Evolutionary conservation across 2,329 filamentous ascomycete species (phyloP).

Genomic region (Aspergillus tanneri): DNA sequence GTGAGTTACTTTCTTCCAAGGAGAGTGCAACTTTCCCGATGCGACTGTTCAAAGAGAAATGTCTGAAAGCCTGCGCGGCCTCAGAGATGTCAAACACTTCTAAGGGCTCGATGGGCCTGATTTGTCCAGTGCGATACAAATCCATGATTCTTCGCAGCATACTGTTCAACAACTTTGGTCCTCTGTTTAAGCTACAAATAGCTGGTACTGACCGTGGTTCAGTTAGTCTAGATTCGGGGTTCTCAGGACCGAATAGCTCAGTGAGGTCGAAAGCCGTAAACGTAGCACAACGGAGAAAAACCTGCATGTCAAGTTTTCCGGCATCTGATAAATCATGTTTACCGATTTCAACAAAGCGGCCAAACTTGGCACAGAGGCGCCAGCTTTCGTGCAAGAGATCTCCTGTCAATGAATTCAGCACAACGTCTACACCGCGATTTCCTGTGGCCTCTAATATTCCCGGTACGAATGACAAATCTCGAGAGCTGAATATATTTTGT

Average conservation of each 20-base stretch:
- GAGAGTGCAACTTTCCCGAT: too few species aligned
- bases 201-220: too few species aligned
- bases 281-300: neutral
- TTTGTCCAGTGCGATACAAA: too few species aligned
- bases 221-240: too few species aligned
- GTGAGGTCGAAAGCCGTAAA: neutral
- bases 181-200: too few species aligned
- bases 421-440: conserved; percentile 23
- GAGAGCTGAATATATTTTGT: conserved; percentile 25
- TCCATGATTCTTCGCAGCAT: too few species aligned
- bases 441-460: conserved; percentile 20
- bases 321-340: neutral
- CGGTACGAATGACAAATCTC: conserved; percentile 22
- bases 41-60: too few species aligned
- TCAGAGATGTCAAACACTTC: too few species aligned
- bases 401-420: conserved; percentile 26
- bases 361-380: conserved; percentile 24
- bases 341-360: conserved; percentile 20
- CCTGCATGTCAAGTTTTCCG: neutral
- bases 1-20: too few species aligned
- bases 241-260: neutral
- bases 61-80: too few species aligned
- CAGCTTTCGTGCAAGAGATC: conserved; percentile 26
- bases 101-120: too few species aligned
- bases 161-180: too few species aligned